These are phyloP conservation scores for Filosporella fistucella DNA, from an alignment of 495 filamentous ascomycete species.

Conservation along the genomic window DNA sequence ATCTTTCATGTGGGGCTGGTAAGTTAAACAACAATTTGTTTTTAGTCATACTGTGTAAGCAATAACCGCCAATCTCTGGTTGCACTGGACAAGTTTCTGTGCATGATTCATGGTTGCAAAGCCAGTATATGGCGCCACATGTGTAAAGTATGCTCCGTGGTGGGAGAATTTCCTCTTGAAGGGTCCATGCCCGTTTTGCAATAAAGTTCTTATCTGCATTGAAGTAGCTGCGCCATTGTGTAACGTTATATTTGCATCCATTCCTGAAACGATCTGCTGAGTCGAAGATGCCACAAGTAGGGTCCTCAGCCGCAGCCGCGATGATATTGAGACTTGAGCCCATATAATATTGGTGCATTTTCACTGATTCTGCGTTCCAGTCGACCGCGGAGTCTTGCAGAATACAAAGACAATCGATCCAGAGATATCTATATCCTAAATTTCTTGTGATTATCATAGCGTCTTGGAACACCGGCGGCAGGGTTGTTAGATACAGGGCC, in stretches of 20 bases:
- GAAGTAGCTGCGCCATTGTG: background rate
- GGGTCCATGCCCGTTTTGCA: background rate
- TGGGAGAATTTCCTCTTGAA: conserved; percentile 1
- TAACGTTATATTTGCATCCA: background rate
- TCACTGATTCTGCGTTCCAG: background rate
- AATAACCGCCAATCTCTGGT: background rate
- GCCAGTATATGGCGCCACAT: background rate
- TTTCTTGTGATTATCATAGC: background rate
- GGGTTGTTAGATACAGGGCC: background rate
- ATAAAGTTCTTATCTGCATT: background rate
- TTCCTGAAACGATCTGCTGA: conserved; percentile 2
- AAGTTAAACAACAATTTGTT: background rate
- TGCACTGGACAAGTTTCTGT: background rate
- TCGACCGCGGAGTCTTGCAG: background rate
- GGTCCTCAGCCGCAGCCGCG: background rate
- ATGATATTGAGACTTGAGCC: conserved; percentile 3
- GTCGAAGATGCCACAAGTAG: conserved; percentile 3
- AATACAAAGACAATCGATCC: background rate
- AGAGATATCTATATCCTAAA: conserved; percentile 2
- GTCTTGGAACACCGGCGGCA: background rate
- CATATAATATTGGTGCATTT: conserved; percentile 4
- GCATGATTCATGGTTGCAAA: background rate
- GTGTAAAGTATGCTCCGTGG: background rate
- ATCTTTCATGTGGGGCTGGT: background rate
- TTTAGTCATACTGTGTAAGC: background rate